Evolutionary conservation across 768 basidiomycete genomes (phyloP).

Genomic region (Gautieria morchelliformis): DNA sequence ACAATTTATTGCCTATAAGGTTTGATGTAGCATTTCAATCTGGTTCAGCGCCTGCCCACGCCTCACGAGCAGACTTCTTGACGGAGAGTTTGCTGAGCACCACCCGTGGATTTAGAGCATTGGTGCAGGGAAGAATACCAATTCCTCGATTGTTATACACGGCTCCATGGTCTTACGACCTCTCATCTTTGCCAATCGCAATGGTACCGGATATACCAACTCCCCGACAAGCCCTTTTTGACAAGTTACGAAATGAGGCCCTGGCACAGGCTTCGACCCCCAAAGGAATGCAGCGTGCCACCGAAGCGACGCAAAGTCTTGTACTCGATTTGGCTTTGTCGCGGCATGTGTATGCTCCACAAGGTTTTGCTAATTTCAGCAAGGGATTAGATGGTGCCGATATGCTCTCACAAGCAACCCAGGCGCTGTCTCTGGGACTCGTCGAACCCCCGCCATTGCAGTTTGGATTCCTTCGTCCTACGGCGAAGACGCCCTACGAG

Average conservation of each 20-base stretch:
- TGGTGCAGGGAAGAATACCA: conserved; percentile 40
- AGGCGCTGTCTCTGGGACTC: conserved; percentile 38
- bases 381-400: conserved; percentile 26
- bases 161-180: conserved; percentile 46
- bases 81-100: conserved; percentile 44
- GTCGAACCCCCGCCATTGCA: conserved; percentile 43
- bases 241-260: not conserved
- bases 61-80: conserved; percentile 48
- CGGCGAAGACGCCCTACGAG: conserved; percentile 18
- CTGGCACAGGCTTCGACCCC: not conserved
- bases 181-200: conserved; percentile 17
- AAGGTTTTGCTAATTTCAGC: conserved; percentile 29
- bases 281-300: conserved; percentile 4
- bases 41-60: conserved; percentile 34
- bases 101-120: conserved; percentile 40
- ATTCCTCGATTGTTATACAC: conserved; percentile 25
- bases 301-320: conserved; percentile 49
- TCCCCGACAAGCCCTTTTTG: not conserved
- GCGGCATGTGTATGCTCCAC: conserved; percentile 43
- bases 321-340: conserved; percentile 56
- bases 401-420: conserved; percentile 39
- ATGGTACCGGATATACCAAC: not conserved
- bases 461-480: conserved; percentile 56
- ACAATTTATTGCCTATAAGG: conserved; percentile 24
- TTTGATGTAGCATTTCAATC: conserved; percentile 53